Evolutionary conservation across 2,329 filamentous ascomycete species (phyloP).

Genomic region (Aspergillus sp.): DNA sequence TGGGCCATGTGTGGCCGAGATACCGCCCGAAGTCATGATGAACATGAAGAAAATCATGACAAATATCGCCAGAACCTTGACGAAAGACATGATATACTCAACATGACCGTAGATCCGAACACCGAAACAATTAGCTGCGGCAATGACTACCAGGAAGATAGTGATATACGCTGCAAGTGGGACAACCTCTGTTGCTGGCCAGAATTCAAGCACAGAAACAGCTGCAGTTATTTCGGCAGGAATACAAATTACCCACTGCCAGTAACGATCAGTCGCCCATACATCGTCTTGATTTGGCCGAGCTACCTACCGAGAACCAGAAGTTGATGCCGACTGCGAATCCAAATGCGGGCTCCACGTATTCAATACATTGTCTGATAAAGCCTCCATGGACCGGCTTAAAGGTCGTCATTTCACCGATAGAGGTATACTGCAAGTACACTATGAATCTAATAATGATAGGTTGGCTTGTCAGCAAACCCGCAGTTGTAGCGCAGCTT

Average conservation of each 20-base stretch:
- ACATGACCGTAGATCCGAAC: slow-evolving; percentile 33
- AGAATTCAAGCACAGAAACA: slow-evolving; percentile 35
- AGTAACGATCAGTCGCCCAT: not conserved
- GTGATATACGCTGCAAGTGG: slow-evolving; percentile 38
- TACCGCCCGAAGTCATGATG: slow-evolving; percentile 39
- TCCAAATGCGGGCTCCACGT: slow-evolving; percentile 33
- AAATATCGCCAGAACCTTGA: slow-evolving; percentile 34
- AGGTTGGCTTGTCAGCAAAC: not conserved
- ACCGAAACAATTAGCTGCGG: slow-evolving; percentile 30
- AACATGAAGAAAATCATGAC: slow-evolving; percentile 39
- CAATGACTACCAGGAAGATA: slow-evolving; percentile 33
- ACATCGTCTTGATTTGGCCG: slow-evolving; percentile 9
- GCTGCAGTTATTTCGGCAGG: slow-evolving; percentile 41
- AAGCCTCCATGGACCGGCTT: slow-evolving; percentile 39
- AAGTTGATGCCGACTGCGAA: slow-evolving; percentile 40
- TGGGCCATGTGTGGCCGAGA: slow-evolving; percentile 34
- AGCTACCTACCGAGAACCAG: slow-evolving; percentile 34
- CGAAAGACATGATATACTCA: slow-evolving; percentile 29
- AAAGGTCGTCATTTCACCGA: slow-evolving; percentile 35
- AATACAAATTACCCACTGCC: slow-evolving; percentile 5
- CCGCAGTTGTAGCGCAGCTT: not conserved
- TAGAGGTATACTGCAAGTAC: slow-evolving; percentile 36
- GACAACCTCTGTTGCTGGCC: slow-evolving; percentile 29
- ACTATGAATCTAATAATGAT: slow-evolving; percentile 30
- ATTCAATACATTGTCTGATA: slow-evolving; percentile 34